Percentiles rank a stretch among this genome's conserved stretches.
Conservation (phyloP, 495 filamentous ascomycete genomes). For the Penicillium waksmanii region DNA sequence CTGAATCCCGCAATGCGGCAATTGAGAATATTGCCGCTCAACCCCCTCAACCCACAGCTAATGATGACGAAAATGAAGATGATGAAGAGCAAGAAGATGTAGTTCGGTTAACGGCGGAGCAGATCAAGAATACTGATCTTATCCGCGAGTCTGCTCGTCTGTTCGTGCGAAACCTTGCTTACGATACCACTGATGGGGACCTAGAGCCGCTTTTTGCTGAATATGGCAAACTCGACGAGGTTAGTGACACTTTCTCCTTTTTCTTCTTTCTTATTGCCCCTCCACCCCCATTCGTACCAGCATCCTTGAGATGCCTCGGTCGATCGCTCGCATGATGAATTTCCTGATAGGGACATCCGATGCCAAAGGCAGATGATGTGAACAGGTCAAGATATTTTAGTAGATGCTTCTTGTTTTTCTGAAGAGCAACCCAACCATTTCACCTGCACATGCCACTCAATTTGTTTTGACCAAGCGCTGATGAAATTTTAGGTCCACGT, state of each 20-base stretch:
- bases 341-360: conserved; percentile 99
- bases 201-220: conserved; percentile 68
- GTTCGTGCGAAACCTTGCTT: conserved; percentile 88
- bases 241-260: conserved; percentile 51
- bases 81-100: conserved; percentile 13
- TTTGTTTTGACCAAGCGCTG: conserved; percentile 37
- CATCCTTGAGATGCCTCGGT: conserved; percentile 14
- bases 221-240: conserved; percentile 83
- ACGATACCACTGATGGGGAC: conserved; percentile 76
- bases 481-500: conserved; percentile 73
- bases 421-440: conserved; percentile 42
- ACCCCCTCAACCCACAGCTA: conserved; percentile 22
- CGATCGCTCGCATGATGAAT: conserved; percentile 76
- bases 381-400: conserved; percentile 72
- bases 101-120: conserved; percentile 25
- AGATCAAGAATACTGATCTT: conserved; percentile 46
- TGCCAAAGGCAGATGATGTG: conserved; percentile 70
- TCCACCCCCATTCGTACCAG: conserved; percentile 10
- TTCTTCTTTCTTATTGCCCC: conserved; percentile 11
- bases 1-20: conserved; percentile 31
- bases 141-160: conserved; percentile 63
- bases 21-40: conserved; percentile 21
- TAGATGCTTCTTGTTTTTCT: conserved; percentile 73
- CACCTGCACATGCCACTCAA: conserved; percentile 41
- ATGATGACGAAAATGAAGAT: conserved; percentile 25